Evolutionary conservation across 768 basidiomycete genomes (phyloP).

Genomic region (Asterophora lycoperdoides): DNA sequence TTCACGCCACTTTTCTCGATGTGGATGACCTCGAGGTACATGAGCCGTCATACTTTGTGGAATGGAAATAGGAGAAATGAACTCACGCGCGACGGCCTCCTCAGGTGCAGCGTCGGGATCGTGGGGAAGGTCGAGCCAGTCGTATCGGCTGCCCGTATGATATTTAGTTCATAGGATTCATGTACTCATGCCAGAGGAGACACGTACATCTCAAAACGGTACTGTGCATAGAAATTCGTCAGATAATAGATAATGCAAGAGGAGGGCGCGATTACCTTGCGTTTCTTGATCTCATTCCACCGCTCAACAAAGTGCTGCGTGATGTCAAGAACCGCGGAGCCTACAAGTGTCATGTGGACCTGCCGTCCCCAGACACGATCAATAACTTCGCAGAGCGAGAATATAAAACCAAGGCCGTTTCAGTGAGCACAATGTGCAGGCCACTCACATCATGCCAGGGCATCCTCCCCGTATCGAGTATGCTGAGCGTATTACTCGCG

Average conservation of each 20-base stretch:
- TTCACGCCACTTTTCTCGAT: conserved; percentile 53
- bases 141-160: conserved; percentile 36
- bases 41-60: not conserved
- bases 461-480: conserved; percentile 72
- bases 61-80: not conserved
- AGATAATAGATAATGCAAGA: not conserved
- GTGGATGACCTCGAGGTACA: conserved; percentile 49
- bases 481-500: conserved; percentile 63
- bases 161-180: not conserved
- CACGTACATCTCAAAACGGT: conserved; percentile 45
- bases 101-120: conserved; percentile 54
- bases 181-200: not conserved
- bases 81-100: conserved; percentile 40
- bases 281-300: conserved; percentile 87
- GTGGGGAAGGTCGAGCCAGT: conserved; percentile 81
- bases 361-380: conserved; percentile 20
- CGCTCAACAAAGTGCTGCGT: conserved; percentile 91
- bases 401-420: not conserved
- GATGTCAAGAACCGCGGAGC: conserved; percentile 83
- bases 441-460: conserved; percentile 90
- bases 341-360: conserved; percentile 83
- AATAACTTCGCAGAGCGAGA: not conserved
- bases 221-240: conserved; percentile 23
- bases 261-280: conserved; percentile 46
- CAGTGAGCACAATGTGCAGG: not conserved